Conservation (phyloP, 2,329 filamentous ascomycete genomes). For the Penicillium sp. region DNA sequence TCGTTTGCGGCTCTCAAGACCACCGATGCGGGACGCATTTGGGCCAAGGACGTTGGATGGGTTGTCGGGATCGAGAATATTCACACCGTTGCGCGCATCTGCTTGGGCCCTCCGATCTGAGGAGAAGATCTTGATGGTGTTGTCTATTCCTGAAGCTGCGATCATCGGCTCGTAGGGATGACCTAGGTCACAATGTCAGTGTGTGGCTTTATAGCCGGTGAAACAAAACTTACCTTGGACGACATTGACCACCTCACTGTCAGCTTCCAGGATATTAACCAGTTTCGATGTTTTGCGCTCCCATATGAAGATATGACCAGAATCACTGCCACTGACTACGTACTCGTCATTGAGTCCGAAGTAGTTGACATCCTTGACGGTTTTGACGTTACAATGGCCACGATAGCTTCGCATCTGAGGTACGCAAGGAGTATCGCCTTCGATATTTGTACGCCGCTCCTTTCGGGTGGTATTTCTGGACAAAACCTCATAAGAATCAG, state of each 20-base stretch:
- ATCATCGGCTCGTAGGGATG: slow-evolving; percentile 66
- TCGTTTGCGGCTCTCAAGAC: slow-evolving; percentile 55
- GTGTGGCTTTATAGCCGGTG: not conserved
- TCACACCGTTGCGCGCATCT: slow-evolving; percentile 55
- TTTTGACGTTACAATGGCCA: slow-evolving; percentile 64
- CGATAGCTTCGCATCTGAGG: slow-evolving; percentile 56
- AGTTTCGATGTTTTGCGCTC: slow-evolving; percentile 59
- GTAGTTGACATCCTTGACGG: slow-evolving; percentile 67
- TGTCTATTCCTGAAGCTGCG: slow-evolving; percentile 64
- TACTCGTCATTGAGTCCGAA: slow-evolving; percentile 65
- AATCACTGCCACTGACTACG: slow-evolving; percentile 64
- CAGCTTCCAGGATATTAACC: slow-evolving; percentile 63
- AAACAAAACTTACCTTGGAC: slow-evolving; percentile 51
- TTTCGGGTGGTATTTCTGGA: slow-evolving; percentile 50
- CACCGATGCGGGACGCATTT: slow-evolving; percentile 33
- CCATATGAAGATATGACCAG: slow-evolving; percentile 66
- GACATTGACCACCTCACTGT: slow-evolving; percentile 67
- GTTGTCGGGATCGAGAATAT: slow-evolving; percentile 51
- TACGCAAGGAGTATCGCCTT: slow-evolving; percentile 53
- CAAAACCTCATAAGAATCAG: slow-evolving; percentile 31
- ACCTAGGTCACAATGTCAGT: slow-evolving; percentile 37
- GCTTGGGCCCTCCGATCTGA: slow-evolving; percentile 56
- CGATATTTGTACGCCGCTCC: slow-evolving; percentile 50
- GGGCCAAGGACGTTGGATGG: slow-evolving; percentile 35
- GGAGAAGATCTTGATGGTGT: slow-evolving; percentile 66